Percentiles rank a stretch among this genome's conserved stretches.
These are phyloP conservation scores for Adansonia grandidieri DNA, from an alignment of 441 rosid species.

Conservation along the genomic window DNA sequence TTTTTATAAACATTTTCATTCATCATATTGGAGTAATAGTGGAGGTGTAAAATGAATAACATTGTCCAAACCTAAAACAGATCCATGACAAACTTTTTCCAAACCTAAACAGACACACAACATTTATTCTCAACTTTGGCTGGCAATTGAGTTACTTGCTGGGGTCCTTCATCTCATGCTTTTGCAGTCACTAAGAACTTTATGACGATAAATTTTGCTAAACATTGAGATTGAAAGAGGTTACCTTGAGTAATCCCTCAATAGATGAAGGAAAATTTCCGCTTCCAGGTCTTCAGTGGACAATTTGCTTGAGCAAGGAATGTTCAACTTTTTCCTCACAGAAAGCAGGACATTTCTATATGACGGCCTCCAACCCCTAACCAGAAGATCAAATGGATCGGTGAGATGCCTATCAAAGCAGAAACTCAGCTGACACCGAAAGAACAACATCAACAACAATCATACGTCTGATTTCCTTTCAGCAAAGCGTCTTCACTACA, in stretches of 20 bases:
- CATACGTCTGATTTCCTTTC: neutral
- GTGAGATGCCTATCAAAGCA: conserved; percentile 13
- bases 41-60: neutral
- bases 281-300: conserved; percentile 83
- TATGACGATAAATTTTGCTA: neutral
- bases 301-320: conserved; percentile 82
- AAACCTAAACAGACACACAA: conserved; percentile 4
- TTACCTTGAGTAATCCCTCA: conserved; percentile 72
- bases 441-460: neutral
- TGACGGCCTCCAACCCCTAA: conserved; percentile 95
- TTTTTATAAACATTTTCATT: neutral
- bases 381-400: conserved; percentile 18
- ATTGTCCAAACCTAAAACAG: conserved; percentile 7
- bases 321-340: conserved; percentile 61
- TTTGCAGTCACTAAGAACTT: neutral
- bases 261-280: conserved; percentile 82
- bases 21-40: neutral
- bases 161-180: neutral
- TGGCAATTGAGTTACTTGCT: neutral
- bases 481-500: neutral
- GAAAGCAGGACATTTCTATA: conserved; percentile 81
- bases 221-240: conserved; percentile 9
- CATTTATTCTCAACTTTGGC: neutral
- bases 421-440: neutral
- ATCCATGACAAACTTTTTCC: neutral